Base-by-base conservation (phyloP, 106 monocot genomes). In the Allium sativum region DNA sequence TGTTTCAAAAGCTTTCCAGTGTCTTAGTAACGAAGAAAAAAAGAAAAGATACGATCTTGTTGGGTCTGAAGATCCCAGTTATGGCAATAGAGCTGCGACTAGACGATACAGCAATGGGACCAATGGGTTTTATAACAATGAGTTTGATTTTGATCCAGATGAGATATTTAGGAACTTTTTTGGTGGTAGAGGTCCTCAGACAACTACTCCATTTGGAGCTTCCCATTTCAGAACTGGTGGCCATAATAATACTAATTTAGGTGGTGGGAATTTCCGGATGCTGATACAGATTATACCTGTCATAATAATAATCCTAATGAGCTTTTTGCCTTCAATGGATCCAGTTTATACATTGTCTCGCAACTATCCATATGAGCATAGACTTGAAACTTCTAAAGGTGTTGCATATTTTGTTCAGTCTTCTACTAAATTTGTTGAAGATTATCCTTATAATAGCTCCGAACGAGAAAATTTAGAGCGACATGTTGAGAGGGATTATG, bases 131-230 rank as follows among this genome's bases (percentile, higher is more conserved):
- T 86, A 95, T 44, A 92, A 88, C 10, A 87, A 66, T 42, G 92
- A 92, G 9, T 65, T 98, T 52, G 91, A 98, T 73, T 65, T 98
- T 52, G 91, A 98, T 70, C 79, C 96, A 1, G 92, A 98, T 48
- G 96, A 92, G 80, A 92, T 98, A 18, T 98, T 98, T 61, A 77
- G 96, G 69, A 92, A 85, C 66, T 96, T 96, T 75, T 93, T 93
- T 19, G 53, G 78, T 66, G 84, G 84, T 42, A 88, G 85, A 19
- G 77, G 73, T 74, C 54, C 66, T 12, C 80, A 65, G 9, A 66
- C 78, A 0, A 55, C 87, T 0, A 77, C 89, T 21, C 77, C 76
- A 15, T 90, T 84, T 61, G 78, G 87, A 11, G 69, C 79, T 2
- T 98, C 78, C 56, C 81, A 84, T 42, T 96, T 96, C 60, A 75